Base-by-base conservation (phyloP, 345 rosid species). In the Linum lewisii region DNA sequence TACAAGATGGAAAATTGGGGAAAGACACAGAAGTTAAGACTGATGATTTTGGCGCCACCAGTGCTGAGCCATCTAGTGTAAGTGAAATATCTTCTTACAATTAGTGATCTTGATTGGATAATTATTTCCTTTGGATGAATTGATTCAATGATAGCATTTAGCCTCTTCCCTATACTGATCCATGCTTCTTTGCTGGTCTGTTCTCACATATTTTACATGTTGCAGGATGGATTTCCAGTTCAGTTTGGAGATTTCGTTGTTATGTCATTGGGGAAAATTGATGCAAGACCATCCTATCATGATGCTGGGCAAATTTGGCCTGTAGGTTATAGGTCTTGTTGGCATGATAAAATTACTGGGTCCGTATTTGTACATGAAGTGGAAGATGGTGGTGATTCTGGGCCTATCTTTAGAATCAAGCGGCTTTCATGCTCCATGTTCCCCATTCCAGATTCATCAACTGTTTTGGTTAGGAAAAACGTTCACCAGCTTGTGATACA, bases 311-410 rank as follows among this genome's bases (percentile, higher is more conserved):
- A 69, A 71, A 84, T 87, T 61, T 87, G 75, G 74, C 99, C 99
- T 38, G 65, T 89, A 73, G 94, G 99, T 26, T 93, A 78, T 72
- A 83, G 80, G 67, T 87, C 95, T 51, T 93, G 91, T 77, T 93
- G 99, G 99, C 99, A 93, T 75, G 99, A 93, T 73, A 89, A 81
- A 69, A 72, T 85, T 72, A 93, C 97, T n/a, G 88, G 95, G 62
- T 93, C 99, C 8, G 75, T 93, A 63, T 87, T 93, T 63, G 63
- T 79, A 24, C 81, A 91, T 74, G 91, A 93, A 71, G 86, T 93
- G 65, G 78, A 67, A 58, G 95, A 89, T 73, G 97, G 95, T 37
- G 86, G 91, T 71, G 81, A 82, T 64, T 73, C 79, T 69, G 97
- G 97, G 67, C 97, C 99, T 72, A 67, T 87, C 75, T 93, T 93